These are phyloP conservation scores for Ceriops zippeliana DNA, from an alignment of 345 rosid species.

Conservation along the genomic window DNA sequence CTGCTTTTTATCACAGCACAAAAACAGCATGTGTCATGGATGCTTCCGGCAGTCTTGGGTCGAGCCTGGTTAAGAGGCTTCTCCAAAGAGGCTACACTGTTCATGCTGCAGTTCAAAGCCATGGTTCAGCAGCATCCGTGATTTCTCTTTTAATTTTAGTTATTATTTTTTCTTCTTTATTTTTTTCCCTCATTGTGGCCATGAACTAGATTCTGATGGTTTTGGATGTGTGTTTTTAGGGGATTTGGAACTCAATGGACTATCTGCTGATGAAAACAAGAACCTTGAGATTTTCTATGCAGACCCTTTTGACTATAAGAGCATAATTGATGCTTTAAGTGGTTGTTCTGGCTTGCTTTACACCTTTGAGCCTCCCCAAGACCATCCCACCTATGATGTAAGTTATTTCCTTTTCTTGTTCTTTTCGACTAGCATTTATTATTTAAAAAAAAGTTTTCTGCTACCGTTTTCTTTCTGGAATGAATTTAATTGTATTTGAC, in stretches of 20 bases:
- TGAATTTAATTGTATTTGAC: no score
- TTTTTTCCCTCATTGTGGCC: neutral
- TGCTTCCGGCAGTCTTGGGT: slow-evolving; percentile 56
- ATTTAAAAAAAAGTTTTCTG: neutral
- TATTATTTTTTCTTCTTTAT: no score
- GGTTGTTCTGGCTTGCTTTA: slow-evolving; percentile 62
- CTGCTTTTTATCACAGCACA: slow-evolving; percentile 17
- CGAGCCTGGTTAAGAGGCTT: slow-evolving; percentile 40
- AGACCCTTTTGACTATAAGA: slow-evolving; percentile 61
- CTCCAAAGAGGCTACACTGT: slow-evolving; percentile 53
- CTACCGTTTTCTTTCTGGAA: neutral
- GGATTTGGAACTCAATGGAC: slow-evolving; percentile 22
- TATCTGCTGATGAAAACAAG: slow-evolving; percentile 15
- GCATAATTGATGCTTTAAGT: slow-evolving; percentile 45
- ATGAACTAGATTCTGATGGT: neutral
- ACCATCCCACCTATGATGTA: slow-evolving; percentile 52
- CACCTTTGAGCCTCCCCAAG: slow-evolving; percentile 46
- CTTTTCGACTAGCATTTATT: neutral
- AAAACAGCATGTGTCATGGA: slow-evolving; percentile 59
- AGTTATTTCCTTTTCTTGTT: neutral
- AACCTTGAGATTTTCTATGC: slow-evolving; percentile 44
- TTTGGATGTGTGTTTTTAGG: slow-evolving; percentile 9
- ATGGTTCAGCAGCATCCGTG: slow-evolving; percentile 17
- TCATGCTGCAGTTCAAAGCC: slow-evolving; percentile 51
- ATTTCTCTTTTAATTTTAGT: neutral